Evolutionary conservation across 441 rosid species (phyloP), one percentile per base, ranked within the genome.

Genomic region (Isatis lusitanica): DNA sequence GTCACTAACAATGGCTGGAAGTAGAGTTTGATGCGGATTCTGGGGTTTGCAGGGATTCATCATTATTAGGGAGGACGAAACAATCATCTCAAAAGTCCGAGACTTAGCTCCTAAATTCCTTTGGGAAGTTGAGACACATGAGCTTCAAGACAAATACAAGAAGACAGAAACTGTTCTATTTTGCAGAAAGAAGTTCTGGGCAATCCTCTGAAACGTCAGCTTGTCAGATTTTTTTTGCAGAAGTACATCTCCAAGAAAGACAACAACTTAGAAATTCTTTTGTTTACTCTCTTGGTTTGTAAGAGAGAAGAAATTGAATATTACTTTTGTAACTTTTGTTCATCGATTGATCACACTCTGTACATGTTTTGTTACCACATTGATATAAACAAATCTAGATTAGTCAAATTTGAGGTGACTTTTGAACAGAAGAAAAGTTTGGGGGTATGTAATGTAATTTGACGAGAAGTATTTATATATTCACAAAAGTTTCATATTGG

Each of bases 111-210:
- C 96, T 13, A 95, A 90, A 66, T 87, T 82, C 76, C 78, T 91
- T 15, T 92, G 99, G 99, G 94, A 91, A 16, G 85, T 87, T 2
- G 79, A 85, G 71, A 78, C 86, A 26, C 86, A 86, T 66, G 21
- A 71, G 66, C 80, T 90, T 6, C 74, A 87, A 66, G 82, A 88
- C 78, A 88, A 80, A 79, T 80, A 79, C 76, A 88, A 85, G 83
- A 84, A 85, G 81, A 76, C 71, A 46, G 91, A 91, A 74, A 77
- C 84, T 6, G 93, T 91, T 61, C 63, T 92, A 16, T 71, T 91
- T 18, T 88, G 99, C 74, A 83, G 92, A 73, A 95, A 92, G 88
- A 92, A 82, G 80, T 95, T 92, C 66, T 95, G 99, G 97, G 87
- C 92, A 33, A 76, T 83, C 51, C 47, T 79, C 53, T 82, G 70